Evolutionary conservation across 2,329 filamentous ascomycete species (phyloP).

Genomic region (Epichloe festucae): DNA sequence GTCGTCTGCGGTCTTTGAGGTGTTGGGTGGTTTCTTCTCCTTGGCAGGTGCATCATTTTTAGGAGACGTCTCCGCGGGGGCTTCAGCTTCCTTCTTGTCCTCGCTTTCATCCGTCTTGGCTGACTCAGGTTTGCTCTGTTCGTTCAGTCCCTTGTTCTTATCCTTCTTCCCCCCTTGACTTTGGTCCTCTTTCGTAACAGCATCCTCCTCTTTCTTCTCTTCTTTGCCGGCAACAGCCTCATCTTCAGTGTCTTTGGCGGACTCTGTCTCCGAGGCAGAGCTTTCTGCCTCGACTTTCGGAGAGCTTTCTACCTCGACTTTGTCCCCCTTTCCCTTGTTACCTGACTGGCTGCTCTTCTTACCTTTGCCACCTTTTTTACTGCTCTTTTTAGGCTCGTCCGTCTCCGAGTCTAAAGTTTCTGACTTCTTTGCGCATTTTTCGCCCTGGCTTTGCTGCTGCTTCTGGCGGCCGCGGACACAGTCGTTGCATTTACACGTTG

Average conservation of each 20-base stretch:
- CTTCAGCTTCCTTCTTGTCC: conserved; percentile 1
- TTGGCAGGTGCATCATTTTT: conserved; percentile 1
- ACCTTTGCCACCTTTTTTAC: conserved; percentile 7
- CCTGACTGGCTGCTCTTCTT: conserved; percentile 7
- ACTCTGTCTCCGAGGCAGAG: conserved; percentile 12
- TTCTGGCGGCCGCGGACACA: conserved; percentile 13
- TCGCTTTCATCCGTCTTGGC: conserved; percentile 4
- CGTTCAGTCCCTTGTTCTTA: neutral
- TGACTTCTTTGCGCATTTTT: conserved; percentile 5
- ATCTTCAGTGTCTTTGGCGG: conserved; percentile 10
- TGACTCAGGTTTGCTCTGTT: conserved; percentile 9
- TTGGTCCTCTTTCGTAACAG: neutral
- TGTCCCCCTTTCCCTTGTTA: conserved; percentile 10
- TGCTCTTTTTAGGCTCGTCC: conserved; percentile 11
- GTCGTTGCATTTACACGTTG: conserved; percentile 15
- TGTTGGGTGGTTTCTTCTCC: conserved; percentile 5
- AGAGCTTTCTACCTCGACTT: conserved; percentile 5
- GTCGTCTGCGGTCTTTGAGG: conserved; percentile 5
- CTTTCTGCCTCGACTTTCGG: conserved; percentile 6
- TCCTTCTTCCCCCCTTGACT: conserved; percentile 8
- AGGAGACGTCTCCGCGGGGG: neutral
- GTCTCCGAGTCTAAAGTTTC: conserved; percentile 1
- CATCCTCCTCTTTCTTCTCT: neutral
- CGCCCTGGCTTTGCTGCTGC: conserved; percentile 2
- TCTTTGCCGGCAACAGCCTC: conserved; percentile 10